Evolutionary conservation across 768 basidiomycete species (phyloP).

Genomic region (Podaxis sp.): DNA sequence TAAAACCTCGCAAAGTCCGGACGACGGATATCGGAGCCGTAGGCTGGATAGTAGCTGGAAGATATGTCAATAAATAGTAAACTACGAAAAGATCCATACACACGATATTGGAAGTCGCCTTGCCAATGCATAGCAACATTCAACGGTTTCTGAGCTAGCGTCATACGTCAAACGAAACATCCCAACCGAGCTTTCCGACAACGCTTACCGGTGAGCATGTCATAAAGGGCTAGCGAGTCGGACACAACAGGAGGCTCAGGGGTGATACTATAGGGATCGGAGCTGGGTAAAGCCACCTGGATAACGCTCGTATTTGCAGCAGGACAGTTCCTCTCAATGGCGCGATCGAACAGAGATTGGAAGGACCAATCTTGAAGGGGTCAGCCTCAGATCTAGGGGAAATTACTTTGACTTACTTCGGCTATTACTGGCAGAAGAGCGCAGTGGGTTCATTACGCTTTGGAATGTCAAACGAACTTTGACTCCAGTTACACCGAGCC

Average conservation of each 20-base stretch:
- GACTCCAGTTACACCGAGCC: slow-evolving; percentile 54
- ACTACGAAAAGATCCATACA: slow-evolving; percentile 21
- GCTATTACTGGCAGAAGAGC: slow-evolving; percentile 45
- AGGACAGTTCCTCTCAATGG: slow-evolving; percentile 65
- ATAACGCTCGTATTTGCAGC: slow-evolving; percentile 64
- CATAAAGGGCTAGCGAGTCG: slow-evolving; percentile 44
- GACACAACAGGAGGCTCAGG: slow-evolving; percentile 49
- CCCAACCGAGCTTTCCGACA: background rate
- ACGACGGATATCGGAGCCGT: slow-evolving; percentile 58
- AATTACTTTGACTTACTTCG: slow-evolving; percentile 46
- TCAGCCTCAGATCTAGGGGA: slow-evolving; percentile 1
- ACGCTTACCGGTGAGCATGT: slow-evolving; percentile 43
- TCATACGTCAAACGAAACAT: background rate
- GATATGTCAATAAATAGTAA: background rate
- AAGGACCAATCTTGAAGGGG: slow-evolving; percentile 69
- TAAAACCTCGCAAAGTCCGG: slow-evolving; percentile 71
- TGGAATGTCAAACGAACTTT: slow-evolving; percentile 72
- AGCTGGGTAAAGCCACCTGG: slow-evolving; percentile 44
- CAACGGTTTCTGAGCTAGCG: slow-evolving; percentile 43
- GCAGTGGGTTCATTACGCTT: slow-evolving; percentile 77
- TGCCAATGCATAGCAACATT: slow-evolving; percentile 61
- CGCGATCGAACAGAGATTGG: slow-evolving; percentile 62
- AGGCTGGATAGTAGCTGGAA: slow-evolving; percentile 21
- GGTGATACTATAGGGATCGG: slow-evolving; percentile 41
- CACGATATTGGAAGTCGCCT: slow-evolving; percentile 63